phyloP scores from a whole-genome alignment of 306 rosid genomes.

The Rubus parviflorus region DNA sequence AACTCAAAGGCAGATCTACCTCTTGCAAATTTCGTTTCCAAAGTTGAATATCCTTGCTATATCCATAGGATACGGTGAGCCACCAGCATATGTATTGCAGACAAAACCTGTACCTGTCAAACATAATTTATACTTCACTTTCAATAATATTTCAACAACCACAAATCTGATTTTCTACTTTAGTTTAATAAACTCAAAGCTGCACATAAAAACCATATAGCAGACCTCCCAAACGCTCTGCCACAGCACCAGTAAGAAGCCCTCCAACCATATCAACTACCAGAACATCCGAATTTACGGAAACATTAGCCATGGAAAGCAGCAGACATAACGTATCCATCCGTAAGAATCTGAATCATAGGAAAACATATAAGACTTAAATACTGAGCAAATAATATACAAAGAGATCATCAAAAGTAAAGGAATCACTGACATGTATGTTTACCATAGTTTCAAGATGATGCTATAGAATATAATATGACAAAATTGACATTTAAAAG shows the following conservation, averaged over 20 bases:
- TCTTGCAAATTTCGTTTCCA: slow-evolving; percentile 64
- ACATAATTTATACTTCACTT: slow-evolving; percentile 8
- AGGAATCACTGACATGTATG: background rate
- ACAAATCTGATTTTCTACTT: background rate
- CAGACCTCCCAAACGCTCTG: slow-evolving; percentile 92
- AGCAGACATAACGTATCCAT: slow-evolving; percentile 85
- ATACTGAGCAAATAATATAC: background rate
- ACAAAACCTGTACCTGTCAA: slow-evolving; percentile 73
- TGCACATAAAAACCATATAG: slow-evolving; percentile 7
- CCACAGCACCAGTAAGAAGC: slow-evolving; percentile 92
- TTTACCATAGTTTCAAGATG: background rate
- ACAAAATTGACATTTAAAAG: slow-evolving; percentile 2
- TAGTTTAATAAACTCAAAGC: background rate
- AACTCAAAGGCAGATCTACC: slow-evolving; percentile 42
- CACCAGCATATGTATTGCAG: slow-evolving; percentile 70
- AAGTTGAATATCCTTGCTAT: slow-evolving; percentile 85
- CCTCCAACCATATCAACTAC: slow-evolving; percentile 89
- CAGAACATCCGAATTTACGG: slow-evolving; percentile 81
- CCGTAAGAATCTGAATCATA: slow-evolving; percentile 70
- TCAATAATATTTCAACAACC: slow-evolving; percentile 1
- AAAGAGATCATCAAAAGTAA: background rate
- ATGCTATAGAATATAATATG: background rate
- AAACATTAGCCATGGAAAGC: slow-evolving; percentile 81
- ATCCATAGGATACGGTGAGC: slow-evolving; percentile 69
- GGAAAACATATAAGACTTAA: slow-evolving; percentile 17